Percentiles rank a stretch among this genome's conserved stretches.
These are phyloP conservation scores for Neurospora sp. DNA, from an alignment of 495 filamentous ascomycete genomes.

Conservation along the genomic window DNA sequence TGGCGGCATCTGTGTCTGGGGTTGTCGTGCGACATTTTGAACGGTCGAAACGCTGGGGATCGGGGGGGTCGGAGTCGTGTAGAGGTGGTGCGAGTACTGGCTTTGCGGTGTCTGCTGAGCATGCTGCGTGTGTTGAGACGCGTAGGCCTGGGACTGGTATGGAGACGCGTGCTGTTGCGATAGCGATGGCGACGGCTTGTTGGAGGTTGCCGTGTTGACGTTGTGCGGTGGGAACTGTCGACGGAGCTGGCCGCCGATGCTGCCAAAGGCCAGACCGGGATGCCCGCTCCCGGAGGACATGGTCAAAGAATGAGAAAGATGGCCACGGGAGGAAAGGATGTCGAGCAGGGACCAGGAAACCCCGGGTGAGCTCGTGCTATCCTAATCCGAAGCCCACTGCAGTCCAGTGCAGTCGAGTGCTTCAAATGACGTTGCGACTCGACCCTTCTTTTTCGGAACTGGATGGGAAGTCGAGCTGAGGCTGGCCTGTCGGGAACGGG, in stretches of 20 bases:
- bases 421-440: neutral
- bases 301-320: neutral
- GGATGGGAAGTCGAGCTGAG: neutral
- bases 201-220: slow-evolving; percentile 23
- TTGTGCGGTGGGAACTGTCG: slow-evolving; percentile 25
- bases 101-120: slow-evolving; percentile 8
- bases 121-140: slow-evolving; percentile 5
- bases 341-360: neutral
- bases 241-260: slow-evolving; percentile 10
- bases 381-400: neutral
- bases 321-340: too few species aligned
- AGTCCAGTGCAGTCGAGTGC: neutral
- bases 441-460: neutral
- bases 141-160: slow-evolving; percentile 8
- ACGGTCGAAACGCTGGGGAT: slow-evolving; percentile 25
- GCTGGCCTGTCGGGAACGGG: neutral
- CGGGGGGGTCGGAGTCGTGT: slow-evolving; percentile 24
- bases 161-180: slow-evolving; percentile 24
- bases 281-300: slow-evolving; percentile 23
- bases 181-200: slow-evolving; percentile 27
- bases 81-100: slow-evolving; percentile 21
- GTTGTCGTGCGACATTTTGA: slow-evolving; percentile 29
- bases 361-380: neutral
- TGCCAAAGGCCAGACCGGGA: slow-evolving; percentile 17
- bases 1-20: slow-evolving; percentile 21